phyloP scores from a whole-genome alignment of 2,329 filamentous ascomycete genomes.

The Ophiostoma quercus region DNA sequence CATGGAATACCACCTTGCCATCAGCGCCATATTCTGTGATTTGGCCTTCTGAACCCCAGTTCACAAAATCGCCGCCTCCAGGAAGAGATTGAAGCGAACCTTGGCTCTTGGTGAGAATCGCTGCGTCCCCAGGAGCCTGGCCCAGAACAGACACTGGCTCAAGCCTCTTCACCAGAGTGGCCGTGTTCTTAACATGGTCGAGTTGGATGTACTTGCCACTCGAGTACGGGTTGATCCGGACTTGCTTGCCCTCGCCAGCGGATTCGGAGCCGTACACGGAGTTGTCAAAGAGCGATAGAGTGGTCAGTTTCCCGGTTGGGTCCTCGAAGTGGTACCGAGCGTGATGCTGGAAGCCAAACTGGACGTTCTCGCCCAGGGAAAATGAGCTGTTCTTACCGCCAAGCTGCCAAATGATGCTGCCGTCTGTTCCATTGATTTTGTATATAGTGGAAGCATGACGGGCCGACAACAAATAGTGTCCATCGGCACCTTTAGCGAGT shows the following conservation, averaged over 20 bases:
- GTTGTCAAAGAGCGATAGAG: background rate
- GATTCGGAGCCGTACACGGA: constrained; percentile 2
- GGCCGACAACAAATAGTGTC: constrained; percentile 45
- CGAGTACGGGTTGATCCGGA: background rate
- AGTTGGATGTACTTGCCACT: constrained; percentile 7
- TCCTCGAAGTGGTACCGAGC: background rate
- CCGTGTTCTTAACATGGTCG: background rate
- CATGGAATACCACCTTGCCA: background rate
- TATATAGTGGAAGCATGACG: background rate
- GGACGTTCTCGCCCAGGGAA: background rate
- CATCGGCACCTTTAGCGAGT: constrained; percentile 41
- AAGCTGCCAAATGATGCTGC: background rate
- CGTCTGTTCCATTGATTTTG: background rate
- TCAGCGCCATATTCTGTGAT: background rate
- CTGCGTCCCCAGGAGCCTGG: background rate
- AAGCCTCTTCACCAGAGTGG: background rate
- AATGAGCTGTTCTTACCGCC: background rate
- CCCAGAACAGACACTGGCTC: background rate
- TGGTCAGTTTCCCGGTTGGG: background rate
- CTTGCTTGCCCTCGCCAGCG: background rate
- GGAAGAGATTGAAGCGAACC: background rate
- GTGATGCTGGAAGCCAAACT: background rate
- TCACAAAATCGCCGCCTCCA: background rate
- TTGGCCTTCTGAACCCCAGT: background rate
- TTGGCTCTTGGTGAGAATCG: constrained; percentile 3